A percentile compares a stretch with the other conserved stretches of the same genome.
phyloP scores from a whole-genome alignment of 2,329 filamentous ascomycete species.

The Monilinia fructigena region DNA sequence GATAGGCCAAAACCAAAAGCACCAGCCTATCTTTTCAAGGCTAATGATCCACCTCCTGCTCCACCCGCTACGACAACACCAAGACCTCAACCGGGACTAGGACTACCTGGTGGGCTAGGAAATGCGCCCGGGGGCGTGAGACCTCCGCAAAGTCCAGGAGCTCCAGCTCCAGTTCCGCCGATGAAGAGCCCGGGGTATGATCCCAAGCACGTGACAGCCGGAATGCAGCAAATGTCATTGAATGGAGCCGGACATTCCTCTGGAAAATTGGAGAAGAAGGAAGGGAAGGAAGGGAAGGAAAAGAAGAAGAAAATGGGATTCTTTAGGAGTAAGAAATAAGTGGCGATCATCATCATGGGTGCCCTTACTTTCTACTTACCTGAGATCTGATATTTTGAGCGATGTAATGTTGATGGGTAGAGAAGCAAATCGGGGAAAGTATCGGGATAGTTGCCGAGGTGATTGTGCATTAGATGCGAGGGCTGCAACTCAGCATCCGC shows the following conservation, averaged over 20 bases:
- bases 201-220: background rate
- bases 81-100: constrained; percentile 7
- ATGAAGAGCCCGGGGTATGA: constrained; percentile 20
- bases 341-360: background rate
- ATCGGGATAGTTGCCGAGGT: background rate
- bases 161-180: constrained; percentile 1
- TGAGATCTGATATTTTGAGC: background rate
- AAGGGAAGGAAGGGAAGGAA: constrained; percentile 42
- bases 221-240: constrained; percentile 20
- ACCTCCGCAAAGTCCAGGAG: constrained; percentile 15
- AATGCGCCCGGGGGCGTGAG: constrained; percentile 8
- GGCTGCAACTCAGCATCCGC: background rate
- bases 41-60: constrained; percentile 55
- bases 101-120: constrained; percentile 10
- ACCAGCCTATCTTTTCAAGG: constrained; percentile 82
- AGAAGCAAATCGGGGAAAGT: background rate
- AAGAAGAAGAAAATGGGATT: constrained; percentile 61
- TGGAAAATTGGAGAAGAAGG: constrained; percentile 51
- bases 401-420: background rate
- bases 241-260: constrained; percentile 28
- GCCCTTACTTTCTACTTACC: background rate
- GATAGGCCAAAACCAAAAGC: constrained; percentile 79
- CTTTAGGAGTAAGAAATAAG: constrained; percentile 56
- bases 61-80: constrained; percentile 37
- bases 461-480: background rate